Conservation (phyloP, 1,139 yeast species). For the Casaregolazyma suthepensis region DNA sequence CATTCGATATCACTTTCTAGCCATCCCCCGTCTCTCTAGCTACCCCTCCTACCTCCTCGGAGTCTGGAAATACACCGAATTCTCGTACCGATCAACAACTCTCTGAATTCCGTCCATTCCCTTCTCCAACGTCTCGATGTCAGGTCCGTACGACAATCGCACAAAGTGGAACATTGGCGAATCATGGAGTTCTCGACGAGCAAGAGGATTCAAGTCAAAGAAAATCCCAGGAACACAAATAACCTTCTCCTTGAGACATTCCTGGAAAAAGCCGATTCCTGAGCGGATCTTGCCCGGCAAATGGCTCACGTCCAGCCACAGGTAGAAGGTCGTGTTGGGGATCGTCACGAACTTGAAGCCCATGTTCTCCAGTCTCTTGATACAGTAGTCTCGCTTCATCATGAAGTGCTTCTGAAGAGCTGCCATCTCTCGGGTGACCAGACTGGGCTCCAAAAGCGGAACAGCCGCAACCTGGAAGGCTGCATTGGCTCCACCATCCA, state of each 20-base stretch:
- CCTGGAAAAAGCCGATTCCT: slow-evolving; percentile 64
- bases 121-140: slow-evolving; percentile 44
- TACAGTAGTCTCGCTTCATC: slow-evolving; percentile 55
- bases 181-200: slow-evolving; percentile 54
- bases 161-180: slow-evolving; percentile 61
- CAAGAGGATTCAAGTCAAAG: slow-evolving; percentile 60
- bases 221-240: slow-evolving; percentile 65
- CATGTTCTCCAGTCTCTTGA: slow-evolving; percentile 48
- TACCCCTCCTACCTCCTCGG: slow-evolving; percentile 24
- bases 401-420: slow-evolving; percentile 58
- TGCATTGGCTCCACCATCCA: slow-evolving; percentile 63
- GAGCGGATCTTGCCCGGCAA: slow-evolving; percentile 56
- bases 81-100: slow-evolving; percentile 35
- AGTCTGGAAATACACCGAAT: neutral
- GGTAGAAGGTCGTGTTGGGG: slow-evolving; percentile 60
- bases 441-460: slow-evolving; percentile 49
- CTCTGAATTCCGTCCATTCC: slow-evolving; percentile 67
- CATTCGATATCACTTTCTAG: too few species aligned
- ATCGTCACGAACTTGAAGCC: slow-evolving; percentile 50
- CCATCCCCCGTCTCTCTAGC: too few species aligned
- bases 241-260: slow-evolving; percentile 57
- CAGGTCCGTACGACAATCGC: slow-evolving; percentile 62
- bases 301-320: slow-evolving; percentile 57
- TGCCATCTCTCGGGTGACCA: slow-evolving; percentile 50
- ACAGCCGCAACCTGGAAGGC: slow-evolving; percentile 63